Conservation (phyloP, 1,284 basidiomycete genomes). For the Trichosporon asahii region DNA sequence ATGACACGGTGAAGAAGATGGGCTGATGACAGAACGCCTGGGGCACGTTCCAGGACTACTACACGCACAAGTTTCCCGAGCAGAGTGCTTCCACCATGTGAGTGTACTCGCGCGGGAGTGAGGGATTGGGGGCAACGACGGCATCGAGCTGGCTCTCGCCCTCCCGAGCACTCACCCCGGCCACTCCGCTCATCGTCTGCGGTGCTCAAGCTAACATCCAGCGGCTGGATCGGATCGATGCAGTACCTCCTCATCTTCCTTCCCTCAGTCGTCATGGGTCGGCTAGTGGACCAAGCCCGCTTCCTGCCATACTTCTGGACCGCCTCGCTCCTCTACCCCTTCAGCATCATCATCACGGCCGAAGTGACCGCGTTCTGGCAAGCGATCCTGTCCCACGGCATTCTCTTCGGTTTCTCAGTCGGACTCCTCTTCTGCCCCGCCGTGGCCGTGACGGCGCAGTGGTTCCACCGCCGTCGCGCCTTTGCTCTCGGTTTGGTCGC, state of each 20-base stretch:
- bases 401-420: constrained; percentile 20
- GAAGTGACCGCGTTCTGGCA: constrained; percentile 60
- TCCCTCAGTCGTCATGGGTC: constrained; percentile 53
- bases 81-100: constrained; percentile 21
- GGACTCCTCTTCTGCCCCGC: constrained; percentile 57
- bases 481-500: constrained; percentile 33
- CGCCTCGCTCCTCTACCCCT: constrained; percentile 54
- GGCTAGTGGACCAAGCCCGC: constrained; percentile 60
- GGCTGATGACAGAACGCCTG: constrained; percentile 28
- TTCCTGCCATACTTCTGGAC: constrained; percentile 54
- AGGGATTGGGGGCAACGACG: too few relatives aligned
- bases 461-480: constrained; percentile 38
- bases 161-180: too few relatives aligned
- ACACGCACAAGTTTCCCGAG: constrained; percentile 22
- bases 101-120: constrained; percentile 2
- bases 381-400: constrained; percentile 15
- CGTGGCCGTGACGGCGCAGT: constrained; percentile 55
- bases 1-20: background rate
- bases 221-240: constrained; percentile 67
- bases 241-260: constrained; percentile 58
- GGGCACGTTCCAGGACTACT: constrained; percentile 30
- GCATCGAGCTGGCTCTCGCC: too few relatives aligned
- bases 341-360: constrained; percentile 58
- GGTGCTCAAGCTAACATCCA: background rate
- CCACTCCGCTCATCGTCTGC: too few relatives aligned